Percentiles rank a stretch among this genome's conserved stretches.
phyloP scores from a whole-genome alignment of 2,329 filamentous ascomycete species.

The Penicillium sp. region DNA sequence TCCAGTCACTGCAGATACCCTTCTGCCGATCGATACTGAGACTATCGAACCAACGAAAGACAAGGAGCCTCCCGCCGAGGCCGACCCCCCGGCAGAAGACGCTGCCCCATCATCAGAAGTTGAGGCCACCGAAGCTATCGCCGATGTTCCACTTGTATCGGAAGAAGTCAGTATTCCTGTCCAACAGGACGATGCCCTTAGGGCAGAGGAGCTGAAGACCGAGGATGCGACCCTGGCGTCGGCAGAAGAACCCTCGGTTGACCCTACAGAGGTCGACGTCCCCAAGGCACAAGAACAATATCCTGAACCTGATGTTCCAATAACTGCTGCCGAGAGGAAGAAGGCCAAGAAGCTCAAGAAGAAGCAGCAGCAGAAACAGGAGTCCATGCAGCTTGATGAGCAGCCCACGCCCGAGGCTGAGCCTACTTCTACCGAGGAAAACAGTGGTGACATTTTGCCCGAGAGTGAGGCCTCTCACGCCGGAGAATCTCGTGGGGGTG shows the following conservation, averaged over 20 bases:
- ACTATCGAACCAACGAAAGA: not conserved
- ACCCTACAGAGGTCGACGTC: not conserved
- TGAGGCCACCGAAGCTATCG: not conserved
- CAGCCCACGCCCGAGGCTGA: conserved; percentile 5
- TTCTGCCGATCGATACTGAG: not conserved
- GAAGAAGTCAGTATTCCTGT: not conserved
- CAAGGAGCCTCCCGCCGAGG: not conserved
- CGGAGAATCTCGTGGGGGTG: not conserved
- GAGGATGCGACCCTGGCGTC: not conserved
- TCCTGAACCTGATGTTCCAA: conserved; percentile 7
- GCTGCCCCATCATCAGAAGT: not conserved
- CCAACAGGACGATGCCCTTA: not conserved
- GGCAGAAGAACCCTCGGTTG: not conserved
- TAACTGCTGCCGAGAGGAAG: conserved; percentile 30
- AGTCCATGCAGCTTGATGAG: conserved; percentile 15
- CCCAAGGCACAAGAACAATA: not conserved
- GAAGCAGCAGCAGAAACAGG: conserved; percentile 19
- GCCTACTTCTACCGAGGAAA: not conserved
- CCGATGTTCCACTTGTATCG: not conserved
- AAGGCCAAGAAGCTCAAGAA: conserved; percentile 45
- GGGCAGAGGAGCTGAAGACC: conserved; percentile 1
- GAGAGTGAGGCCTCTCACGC: not conserved
- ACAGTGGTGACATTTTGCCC: not conserved
- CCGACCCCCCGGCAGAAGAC: not conserved
- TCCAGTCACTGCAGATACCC: not conserved